Evolutionary conservation across 2,329 filamentous ascomycete species (phyloP), one percentile per base, ranked within the genome.

Genomic region (Trichoderma lentiforme): DNA sequence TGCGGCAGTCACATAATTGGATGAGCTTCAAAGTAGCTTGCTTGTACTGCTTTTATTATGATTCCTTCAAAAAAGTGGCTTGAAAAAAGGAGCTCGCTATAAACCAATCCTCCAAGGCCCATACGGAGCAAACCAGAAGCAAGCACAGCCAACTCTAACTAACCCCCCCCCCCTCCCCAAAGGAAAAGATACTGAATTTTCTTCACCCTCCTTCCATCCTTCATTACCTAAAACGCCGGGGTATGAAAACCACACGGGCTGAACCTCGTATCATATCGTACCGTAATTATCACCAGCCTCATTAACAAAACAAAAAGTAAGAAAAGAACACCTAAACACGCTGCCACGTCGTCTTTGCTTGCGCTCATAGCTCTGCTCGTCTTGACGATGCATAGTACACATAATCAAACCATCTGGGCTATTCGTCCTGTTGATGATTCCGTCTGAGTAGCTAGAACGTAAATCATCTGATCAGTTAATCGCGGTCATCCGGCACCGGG

Each of bases 401-500:
- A 53, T 51, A 3, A 53, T 24, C 18, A 32, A 24, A 12, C 26
- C 14, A 32, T 21, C 39, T n/a, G 6, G 5, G 18, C 14, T 14
- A 18, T 32, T 12, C 28, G 18, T 18, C 28, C 18, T 21, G 8
- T 7, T 63, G 60, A 34, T 43, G 34, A 34, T 24, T 53, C 28
- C 60, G 21, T 21, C n/a, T 53, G 32, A 53, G n/a, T 58, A 56
- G 69, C 21, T 34, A 32, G 43, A 26, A 15, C 26, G n/a, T 32
- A n/a, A 18, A 28, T 26, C 9, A 28, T 24, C n/a, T 39, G 26
- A 14, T 21, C 43, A 51, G 2, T 60, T 51, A 70, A 14, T 70
- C 67, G 15, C 67, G 67, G 39, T 76, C 75, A 9, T 80, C 79
- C 36, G 71, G 73, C 34, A 80, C 77, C 36, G 76, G 73, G 30